phyloP scores from a whole-genome alignment of 208 protist species.

The Crithidia brevicula region DNA sequence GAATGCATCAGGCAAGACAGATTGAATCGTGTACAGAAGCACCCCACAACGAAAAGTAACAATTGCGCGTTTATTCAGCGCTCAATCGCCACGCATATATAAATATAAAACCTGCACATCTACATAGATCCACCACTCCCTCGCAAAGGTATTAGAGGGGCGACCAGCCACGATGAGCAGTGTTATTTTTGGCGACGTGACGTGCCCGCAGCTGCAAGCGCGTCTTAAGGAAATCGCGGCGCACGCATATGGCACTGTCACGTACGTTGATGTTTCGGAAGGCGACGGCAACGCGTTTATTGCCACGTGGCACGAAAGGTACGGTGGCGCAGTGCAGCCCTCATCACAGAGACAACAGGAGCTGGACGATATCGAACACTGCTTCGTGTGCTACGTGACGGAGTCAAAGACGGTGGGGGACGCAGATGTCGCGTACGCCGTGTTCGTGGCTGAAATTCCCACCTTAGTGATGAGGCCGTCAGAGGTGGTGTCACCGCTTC shows the following conservation, averaged over 20 bases:
- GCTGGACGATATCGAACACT: conserved; percentile 19
- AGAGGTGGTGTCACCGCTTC: conserved; percentile 43
- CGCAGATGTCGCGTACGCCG: conserved; percentile 65
- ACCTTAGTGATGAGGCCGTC: conserved; percentile 43
- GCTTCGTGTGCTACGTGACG: conserved; percentile 71
- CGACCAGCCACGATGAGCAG: conserved; percentile 2
- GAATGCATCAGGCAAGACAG: too few species aligned
- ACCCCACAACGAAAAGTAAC: too few species aligned
- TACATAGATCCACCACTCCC: neutral
- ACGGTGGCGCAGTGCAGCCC: conserved; percentile 1
- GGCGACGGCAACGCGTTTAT: conserved; percentile 8
- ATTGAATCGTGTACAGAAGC: too few species aligned
- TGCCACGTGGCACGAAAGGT: conserved; percentile 23
- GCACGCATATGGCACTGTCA: conserved; percentile 17
- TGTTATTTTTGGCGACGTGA: conserved; percentile 22
- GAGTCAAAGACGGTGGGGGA: conserved; percentile 49
- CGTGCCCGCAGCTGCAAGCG: conserved; percentile 1
- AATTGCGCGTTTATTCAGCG: too few species aligned
- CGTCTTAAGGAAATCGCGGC: conserved; percentile 3
- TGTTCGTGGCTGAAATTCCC: conserved; percentile 60
- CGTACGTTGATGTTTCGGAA: conserved; percentile 12
- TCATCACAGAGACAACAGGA: conserved; percentile 1
- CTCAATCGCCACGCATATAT: too few species aligned
- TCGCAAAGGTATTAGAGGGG: neutral
- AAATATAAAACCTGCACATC: too few species aligned